Evolutionary conservation across 1,284 basidiomycete genomes (phyloP), one percentile per base, ranked within the genome.

Genomic region (Inonotus obliquus): DNA sequence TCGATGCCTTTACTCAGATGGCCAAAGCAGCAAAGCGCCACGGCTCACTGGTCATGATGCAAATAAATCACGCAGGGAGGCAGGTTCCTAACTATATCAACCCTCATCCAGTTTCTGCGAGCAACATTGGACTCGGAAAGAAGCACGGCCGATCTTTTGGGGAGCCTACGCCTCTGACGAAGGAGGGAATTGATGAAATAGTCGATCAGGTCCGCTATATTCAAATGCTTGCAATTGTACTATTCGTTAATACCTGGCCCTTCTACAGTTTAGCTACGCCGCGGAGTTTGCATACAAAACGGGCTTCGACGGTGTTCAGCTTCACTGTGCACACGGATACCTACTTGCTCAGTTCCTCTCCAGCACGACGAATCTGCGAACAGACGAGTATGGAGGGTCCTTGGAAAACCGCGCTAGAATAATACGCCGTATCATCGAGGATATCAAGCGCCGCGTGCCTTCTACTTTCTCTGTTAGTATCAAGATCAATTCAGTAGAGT

Each of bases 361-460:
- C 6, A 52, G 47, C 21, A 54, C 60, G 14, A 60, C 71, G 41
- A 81, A 81, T 71, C 70, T 75, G 55, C 75, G 81, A 27, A 78
- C 75, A 5, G 81, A 83, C 68, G 67, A 72, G 37, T 83, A 79
- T 69, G 80, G 81, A 4, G 80, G 80, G 4, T 73, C 71, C 9
- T 53, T 79, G 47, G 76, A 78, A 65, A 76, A 77, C 69, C 70
- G 76, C 3, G 63, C 69, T n/a, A 67, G 75, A 10, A 73, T 78
- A 61, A 63, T 77, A 37, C 68, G 71, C 49, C 70, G 73, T 32
- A 72, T 74, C 39, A 63, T 76, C 47, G 69, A 69, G 14, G 75
- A 66, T 21, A 74, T 77, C 65, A 71, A 73, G 54, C 65, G 66
- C 29, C 68, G 69, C 10, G 72, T 77, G 5, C 71, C 67, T 7